Conservation (phyloP, 2,329 filamentous ascomycete species). For the Penicillium sp. region DNA sequence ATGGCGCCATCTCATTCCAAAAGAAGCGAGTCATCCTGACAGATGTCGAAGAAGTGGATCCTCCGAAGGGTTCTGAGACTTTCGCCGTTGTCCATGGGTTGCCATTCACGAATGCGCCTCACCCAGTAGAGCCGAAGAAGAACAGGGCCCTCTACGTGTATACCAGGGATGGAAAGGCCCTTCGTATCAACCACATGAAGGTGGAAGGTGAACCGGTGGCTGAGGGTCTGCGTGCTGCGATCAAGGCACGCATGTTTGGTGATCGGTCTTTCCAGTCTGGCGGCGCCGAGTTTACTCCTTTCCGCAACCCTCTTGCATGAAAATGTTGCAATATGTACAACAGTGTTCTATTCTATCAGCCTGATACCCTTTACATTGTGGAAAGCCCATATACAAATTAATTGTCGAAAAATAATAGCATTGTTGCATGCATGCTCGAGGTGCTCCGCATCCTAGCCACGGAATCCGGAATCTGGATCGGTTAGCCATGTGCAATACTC, state of each 20-base stretch:
- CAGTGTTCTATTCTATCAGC: conserved; percentile 17
- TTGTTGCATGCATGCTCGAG: background rate
- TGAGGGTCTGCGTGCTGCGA: conserved; percentile 39
- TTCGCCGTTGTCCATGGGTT: conserved; percentile 39
- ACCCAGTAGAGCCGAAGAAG: conserved; percentile 29
- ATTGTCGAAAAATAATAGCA: background rate
- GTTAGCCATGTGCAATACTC: conserved; percentile 13
- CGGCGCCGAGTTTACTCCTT: conserved; percentile 31
- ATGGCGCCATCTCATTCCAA: conserved; percentile 24
- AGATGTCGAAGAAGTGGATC: conserved; percentile 37
- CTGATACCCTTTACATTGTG: conserved; percentile 18
- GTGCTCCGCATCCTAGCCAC: conserved; percentile 10
- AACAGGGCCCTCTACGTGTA: conserved; percentile 39
- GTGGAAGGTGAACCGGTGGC: conserved; percentile 42
- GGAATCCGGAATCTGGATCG: conserved; percentile 36
- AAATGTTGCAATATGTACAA: conserved; percentile 15
- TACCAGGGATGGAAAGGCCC: conserved; percentile 38
- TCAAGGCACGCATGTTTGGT: conserved; percentile 44
- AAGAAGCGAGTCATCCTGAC: conserved; percentile 42
- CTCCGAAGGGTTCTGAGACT: conserved; percentile 26
- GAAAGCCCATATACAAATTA: background rate
- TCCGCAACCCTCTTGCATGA: conserved; percentile 39
- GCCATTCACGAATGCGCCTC: conserved; percentile 37
- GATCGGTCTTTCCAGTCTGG: conserved; percentile 31
- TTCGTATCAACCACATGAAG: conserved; percentile 43